phyloP scores from a whole-genome alignment of 805 yeast species.

The Hanseniaspora taiwanica region DNA sequence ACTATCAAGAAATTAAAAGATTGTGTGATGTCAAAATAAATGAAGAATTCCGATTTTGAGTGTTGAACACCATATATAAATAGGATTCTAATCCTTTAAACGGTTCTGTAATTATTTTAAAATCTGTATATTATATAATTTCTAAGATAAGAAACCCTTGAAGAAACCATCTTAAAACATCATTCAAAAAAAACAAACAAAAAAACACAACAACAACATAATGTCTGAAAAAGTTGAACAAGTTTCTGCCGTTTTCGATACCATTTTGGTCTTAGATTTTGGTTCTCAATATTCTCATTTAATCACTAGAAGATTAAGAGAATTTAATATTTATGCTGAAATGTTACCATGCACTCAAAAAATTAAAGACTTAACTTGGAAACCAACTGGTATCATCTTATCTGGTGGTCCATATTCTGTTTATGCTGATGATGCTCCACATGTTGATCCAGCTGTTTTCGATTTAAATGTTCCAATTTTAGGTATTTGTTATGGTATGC shows the following conservation, averaged over 20 bases:
- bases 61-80: no score
- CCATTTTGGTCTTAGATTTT: constrained; percentile 92
- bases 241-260: constrained; percentile 86
- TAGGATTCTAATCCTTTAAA: no score
- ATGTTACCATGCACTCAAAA: constrained; percentile 99
- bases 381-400: constrained; percentile 88
- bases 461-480: constrained; percentile 84
- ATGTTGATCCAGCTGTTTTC: constrained; percentile 90
- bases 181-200: not conserved
- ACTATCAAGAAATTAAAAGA: no score
- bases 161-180: no score
- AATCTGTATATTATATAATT: no score
- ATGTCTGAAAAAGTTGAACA: constrained; percentile 24
- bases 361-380: constrained; percentile 82
- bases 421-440: constrained; percentile 90
- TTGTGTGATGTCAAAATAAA: no score
- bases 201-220: not conserved
- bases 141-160: no score
- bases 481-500: constrained; percentile 99
- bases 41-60: no score
- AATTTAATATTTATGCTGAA: constrained; percentile 95
- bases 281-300: constrained; percentile 97
- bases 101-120: no score
- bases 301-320: constrained; percentile 94
- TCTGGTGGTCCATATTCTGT: constrained; percentile 98